Evolutionary conservation across 768 basidiomycete species (phyloP).

Genomic region (Serendipita sp.): DNA sequence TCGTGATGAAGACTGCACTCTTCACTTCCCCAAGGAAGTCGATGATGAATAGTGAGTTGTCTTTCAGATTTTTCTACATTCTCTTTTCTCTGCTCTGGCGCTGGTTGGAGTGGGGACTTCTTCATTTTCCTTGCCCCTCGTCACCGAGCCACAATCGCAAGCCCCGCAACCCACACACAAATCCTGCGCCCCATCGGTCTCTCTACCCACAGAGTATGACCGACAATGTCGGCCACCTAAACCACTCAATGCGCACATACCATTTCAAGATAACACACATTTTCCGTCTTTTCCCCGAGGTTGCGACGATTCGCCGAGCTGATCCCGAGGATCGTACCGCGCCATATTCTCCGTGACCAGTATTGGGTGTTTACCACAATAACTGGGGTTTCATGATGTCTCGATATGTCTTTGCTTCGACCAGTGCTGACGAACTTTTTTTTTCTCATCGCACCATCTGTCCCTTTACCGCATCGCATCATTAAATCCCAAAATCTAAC

Average conservation of each 20-base stretch:
- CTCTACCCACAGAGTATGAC: not conserved
- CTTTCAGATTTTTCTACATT: constrained; percentile 7
- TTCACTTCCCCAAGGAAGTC: constrained; percentile 74
- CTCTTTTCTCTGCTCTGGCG: not conserved
- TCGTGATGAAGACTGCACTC: constrained; percentile 80
- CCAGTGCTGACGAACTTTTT: not conserved
- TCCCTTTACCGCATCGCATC: not conserved
- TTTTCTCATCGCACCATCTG: not conserved
- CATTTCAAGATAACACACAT: not conserved
- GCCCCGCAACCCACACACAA: not conserved
- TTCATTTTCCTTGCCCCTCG: too few relatives aligned
- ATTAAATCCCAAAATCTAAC: not conserved
- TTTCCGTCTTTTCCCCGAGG: constrained; percentile 19
- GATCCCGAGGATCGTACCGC: not conserved
- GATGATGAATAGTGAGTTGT: constrained; percentile 73
- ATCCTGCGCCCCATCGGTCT: not conserved
- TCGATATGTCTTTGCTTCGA: constrained; percentile 1
- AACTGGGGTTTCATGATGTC: not conserved
- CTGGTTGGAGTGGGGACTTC: not conserved
- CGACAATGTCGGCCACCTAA: not conserved
- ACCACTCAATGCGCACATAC: not conserved
- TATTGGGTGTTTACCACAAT: too few relatives aligned
- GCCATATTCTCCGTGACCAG: too few relatives aligned
- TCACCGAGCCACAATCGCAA: too few relatives aligned
- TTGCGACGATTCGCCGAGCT: constrained; percentile 15